Evolutionary conservation across 768 basidiomycete genomes (phyloP), one percentile per base, ranked within the genome.

Genomic region (Mycena filopes): DNA sequence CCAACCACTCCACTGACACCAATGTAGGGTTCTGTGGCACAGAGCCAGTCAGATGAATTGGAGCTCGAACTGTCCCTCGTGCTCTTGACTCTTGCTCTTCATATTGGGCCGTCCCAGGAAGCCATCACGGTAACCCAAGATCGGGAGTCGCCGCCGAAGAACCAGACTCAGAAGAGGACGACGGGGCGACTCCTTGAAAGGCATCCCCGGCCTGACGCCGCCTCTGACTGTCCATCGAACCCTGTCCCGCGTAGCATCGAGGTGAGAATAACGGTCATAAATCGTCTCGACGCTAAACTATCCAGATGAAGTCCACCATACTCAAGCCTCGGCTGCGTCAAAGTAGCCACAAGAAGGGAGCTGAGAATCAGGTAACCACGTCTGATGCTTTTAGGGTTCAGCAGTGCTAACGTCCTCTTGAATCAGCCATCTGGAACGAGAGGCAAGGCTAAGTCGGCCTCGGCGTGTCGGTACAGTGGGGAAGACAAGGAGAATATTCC

Each of bases 401-500:
- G 23, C 25, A 26, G 8, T 25, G 23, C 26, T 54, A 41, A 31
- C 9, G 10, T 25, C 8, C n/a, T 47, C 25, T 26, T n/a, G 15
- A 9, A 40, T 36, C 36, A 40, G 1, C 38, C n/a, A 15, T 40
- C 12, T 21, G 6, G 5, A 15, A 4, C 8, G 36, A 15, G 16
- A 2, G 36, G 51, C 2, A 41, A 11, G 6, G 36, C 31, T 0
- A 61, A 54, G 53, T 16, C 28, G 26, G 33, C 16, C 5, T 41
- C 36, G 12, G 41, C 15, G 23, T 4, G 26, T 6, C n/a, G 38
- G 2, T 50, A 41, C 29, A 25, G 23, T n/a, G 23, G 45, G 38
- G 63, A 65, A 4, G 51, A 58, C 28, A 65, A 65, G 36, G 63
- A 65, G 36, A 65, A 65, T 28, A 65, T 65, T 21, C 63, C 63